A percentile compares a stretch with the other conserved stretches of the same genome.
Conservation (phyloP, 208 protist species). For the Crithidia fasciculata region DNA sequence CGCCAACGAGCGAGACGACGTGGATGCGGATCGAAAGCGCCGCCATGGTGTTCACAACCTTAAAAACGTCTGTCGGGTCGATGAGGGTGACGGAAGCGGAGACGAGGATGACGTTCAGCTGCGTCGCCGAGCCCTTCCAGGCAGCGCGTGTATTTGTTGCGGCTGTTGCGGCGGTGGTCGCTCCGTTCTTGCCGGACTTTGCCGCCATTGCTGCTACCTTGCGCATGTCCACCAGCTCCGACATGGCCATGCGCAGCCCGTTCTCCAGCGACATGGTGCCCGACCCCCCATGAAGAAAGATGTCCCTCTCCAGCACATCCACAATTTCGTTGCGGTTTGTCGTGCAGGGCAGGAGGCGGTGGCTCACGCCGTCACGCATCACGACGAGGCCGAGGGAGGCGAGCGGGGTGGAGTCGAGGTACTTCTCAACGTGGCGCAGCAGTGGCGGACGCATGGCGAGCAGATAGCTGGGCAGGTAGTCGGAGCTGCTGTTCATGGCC, state of each 20-base stretch:
- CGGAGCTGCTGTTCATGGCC: constrained; percentile 78
- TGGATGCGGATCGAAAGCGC: constrained; percentile 51
- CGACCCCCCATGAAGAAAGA: constrained; percentile 83
- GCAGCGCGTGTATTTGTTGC: background rate
- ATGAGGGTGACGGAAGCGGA: constrained; percentile 83
- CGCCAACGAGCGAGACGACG: constrained; percentile 78
- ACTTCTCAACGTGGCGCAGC: constrained; percentile 54
- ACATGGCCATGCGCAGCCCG: constrained; percentile 75
- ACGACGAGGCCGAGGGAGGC: constrained; percentile 76
- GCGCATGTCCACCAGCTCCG: constrained; percentile 79
- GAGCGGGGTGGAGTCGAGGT: constrained; percentile 76
- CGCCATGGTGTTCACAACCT: constrained; percentile 57
- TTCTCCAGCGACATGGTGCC: constrained; percentile 81
- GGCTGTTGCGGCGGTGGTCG: background rate
- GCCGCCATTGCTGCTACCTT: constrained; percentile 39
- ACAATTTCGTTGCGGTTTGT: constrained; percentile 71
- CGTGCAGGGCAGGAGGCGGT: constrained; percentile 62
- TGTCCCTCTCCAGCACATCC: constrained; percentile 69
- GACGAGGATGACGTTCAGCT: constrained; percentile 65
- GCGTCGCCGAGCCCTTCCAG: constrained; percentile 32
- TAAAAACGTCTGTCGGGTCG: constrained; percentile 79
- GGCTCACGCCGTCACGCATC: constrained; percentile 81
- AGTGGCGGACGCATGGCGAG: constrained; percentile 74
- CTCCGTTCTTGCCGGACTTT: background rate
- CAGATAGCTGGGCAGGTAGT: constrained; percentile 87